Evolutionary conservation across 768 basidiomycete species (phyloP).

Genomic region (Kwoniella shandongensis): DNA sequence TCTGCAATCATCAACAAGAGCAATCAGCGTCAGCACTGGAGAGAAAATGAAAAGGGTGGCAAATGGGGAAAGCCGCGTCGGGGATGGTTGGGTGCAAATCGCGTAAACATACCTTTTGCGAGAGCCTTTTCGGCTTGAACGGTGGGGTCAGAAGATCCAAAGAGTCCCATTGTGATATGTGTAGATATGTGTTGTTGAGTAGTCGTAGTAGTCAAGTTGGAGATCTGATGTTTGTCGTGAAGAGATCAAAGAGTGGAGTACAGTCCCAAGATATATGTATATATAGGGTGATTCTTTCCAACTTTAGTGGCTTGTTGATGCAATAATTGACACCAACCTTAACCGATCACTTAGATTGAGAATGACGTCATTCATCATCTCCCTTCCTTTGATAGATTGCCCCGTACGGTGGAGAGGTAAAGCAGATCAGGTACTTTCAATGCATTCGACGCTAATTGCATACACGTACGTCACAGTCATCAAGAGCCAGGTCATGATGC

Average conservation of each 20-base stretch:
- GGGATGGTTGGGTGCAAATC: background rate
- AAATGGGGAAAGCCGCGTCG: background rate
- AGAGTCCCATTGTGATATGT: slow-evolving; percentile 42
- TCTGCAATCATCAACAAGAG: slow-evolving; percentile 20
- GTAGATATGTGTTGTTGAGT: background rate
- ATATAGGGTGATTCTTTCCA: too few relatives aligned
- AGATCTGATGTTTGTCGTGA: background rate
- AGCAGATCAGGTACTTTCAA: too few relatives aligned
- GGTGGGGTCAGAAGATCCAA: slow-evolving; percentile 42
- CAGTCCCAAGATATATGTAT: too few relatives aligned
- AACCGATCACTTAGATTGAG: too few relatives aligned
- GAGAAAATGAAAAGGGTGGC: slow-evolving; percentile 1
- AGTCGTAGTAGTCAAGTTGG: background rate
- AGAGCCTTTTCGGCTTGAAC: slow-evolving; percentile 46
- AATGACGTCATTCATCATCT: slow-evolving; percentile 25
- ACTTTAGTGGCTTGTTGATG: too few relatives aligned
- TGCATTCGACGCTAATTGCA: too few relatives aligned
- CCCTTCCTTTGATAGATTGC: slow-evolving; percentile 8
- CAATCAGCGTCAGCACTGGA: background rate
- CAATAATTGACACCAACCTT: too few relatives aligned
- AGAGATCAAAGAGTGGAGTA: background rate
- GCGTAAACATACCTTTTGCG: slow-evolving; percentile 34
- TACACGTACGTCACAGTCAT: too few relatives aligned
- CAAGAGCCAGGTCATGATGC: too few relatives aligned
- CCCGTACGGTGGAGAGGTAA: background rate